Percentiles rank a stretch among this genome's conserved stretches.
These are phyloP conservation scores for Sclerospora graminicola DNA, from an alignment of 352 stramenopile genomes.

Conservation along the genomic window DNA sequence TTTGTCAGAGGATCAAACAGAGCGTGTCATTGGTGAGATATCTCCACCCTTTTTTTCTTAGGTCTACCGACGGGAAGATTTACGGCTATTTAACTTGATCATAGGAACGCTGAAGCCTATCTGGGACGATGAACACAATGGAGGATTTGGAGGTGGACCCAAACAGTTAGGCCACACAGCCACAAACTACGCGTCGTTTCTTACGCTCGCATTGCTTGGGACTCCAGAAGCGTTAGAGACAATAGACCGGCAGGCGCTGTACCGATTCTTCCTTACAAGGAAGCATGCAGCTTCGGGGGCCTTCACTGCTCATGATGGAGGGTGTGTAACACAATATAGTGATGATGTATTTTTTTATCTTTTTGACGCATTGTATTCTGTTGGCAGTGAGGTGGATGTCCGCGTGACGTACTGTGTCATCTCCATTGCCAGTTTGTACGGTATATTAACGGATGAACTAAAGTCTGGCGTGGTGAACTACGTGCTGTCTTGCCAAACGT, in stretches of 20 bases:
- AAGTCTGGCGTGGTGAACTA: conserved; percentile 67
- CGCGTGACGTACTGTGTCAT: conserved; percentile 97
- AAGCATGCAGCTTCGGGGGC: conserved; percentile 78
- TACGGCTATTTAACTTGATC: background rate
- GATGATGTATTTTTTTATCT: background rate
- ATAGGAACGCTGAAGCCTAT: conserved; percentile 44
- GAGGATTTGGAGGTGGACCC: conserved; percentile 93
- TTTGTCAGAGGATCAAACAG: conserved; percentile 34
- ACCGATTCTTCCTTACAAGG: conserved; percentile 84
- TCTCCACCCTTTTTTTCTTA: background rate
- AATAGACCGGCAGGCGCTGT: conserved; percentile 75
- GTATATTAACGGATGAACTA: conserved; percentile 88
- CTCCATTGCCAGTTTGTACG: conserved; percentile 87
- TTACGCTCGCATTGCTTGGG: conserved; percentile 89
- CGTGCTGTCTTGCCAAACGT: conserved; percentile 91
- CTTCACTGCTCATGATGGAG: conserved; percentile 97
- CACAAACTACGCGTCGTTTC: conserved; percentile 92
- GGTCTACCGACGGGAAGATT: background rate
- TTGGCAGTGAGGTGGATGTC: conserved; percentile 88
- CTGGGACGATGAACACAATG: conserved; percentile 42
- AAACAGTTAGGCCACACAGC: conserved; percentile 78
- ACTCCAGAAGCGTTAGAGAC: conserved; percentile 63
- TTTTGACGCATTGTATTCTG: background rate
- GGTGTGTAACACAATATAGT: conserved; percentile 28
- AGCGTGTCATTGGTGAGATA: conserved; percentile 29